A percentile compares a stretch with the other conserved stretches of the same genome.
These are phyloP conservation scores for Hibiscus trionum DNA, from an alignment of 345 rosid genomes.

Conservation along the genomic window DNA sequence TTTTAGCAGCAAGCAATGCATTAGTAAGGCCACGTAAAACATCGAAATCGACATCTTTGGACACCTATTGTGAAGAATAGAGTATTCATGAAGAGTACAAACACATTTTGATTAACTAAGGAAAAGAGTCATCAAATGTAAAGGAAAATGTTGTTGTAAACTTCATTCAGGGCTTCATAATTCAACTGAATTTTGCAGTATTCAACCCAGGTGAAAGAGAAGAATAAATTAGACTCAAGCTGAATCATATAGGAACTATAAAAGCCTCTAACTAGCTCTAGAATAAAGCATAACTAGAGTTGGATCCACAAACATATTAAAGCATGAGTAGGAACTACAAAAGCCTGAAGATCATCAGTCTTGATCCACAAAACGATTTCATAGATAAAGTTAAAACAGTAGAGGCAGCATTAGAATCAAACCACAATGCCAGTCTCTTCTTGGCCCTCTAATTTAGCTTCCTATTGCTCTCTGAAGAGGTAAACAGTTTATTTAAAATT, in stretches of 20 bases:
- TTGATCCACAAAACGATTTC: background rate
- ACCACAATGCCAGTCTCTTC: background rate
- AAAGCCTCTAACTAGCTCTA: background rate
- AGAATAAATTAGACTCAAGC: background rate
- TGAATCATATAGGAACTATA: background rate
- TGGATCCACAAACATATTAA: background rate
- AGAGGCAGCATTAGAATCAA: background rate
- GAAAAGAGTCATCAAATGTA: background rate
- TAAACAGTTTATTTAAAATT: background rate
- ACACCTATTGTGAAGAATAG: constrained; percentile 36
- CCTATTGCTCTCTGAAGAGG: background rate
- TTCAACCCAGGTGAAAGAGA: background rate
- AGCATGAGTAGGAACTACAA: background rate
- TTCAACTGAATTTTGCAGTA: background rate
- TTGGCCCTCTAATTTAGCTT: background rate
- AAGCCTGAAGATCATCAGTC: background rate
- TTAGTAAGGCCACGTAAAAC: constrained; percentile 73
- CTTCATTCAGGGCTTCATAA: background rate
- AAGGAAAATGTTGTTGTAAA: background rate
- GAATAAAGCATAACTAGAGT: background rate
- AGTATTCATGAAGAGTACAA: background rate
- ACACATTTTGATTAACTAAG: background rate
- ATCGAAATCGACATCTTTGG: constrained; percentile 61
- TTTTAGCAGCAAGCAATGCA: constrained; percentile 85
- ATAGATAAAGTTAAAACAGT: background rate